These are phyloP conservation scores for Gaillardinia entomophila DNA, from an alignment of 805 yeast species.

Conservation along the genomic window DNA sequence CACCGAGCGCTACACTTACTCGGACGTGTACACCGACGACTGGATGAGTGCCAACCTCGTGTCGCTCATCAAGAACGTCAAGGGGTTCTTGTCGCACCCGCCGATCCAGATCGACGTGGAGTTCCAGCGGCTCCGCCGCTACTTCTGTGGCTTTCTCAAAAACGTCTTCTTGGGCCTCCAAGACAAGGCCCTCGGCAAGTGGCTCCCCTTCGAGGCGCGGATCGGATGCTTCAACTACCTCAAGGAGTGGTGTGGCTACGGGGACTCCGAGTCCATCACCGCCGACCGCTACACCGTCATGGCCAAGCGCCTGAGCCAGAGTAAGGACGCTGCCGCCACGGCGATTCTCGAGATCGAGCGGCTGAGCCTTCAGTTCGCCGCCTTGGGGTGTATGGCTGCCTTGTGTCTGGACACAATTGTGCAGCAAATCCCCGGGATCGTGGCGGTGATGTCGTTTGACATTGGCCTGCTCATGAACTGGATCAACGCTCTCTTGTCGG, in stretches of 20 bases:
- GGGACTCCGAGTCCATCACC: constrained; percentile 54
- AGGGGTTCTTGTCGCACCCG: constrained; percentile 50
- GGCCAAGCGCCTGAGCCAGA: constrained; percentile 38
- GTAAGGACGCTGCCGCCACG: constrained; percentile 41
- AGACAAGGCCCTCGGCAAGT: constrained; percentile 35
- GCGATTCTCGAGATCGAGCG: constrained; percentile 80
- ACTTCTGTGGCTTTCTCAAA: constrained; percentile 78
- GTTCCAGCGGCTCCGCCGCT: constrained; percentile 72
- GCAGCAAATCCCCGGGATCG: constrained; percentile 40
- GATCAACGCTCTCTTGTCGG: constrained; percentile 68
- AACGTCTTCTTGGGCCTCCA: constrained; percentile 58
- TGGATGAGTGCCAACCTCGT: constrained; percentile 64
- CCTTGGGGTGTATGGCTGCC: constrained; percentile 80
- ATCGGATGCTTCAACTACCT: constrained; percentile 75
- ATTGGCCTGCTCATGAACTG: constrained; percentile 63
- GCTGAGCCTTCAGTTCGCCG: constrained; percentile 60
- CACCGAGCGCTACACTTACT: constrained; percentile 54
- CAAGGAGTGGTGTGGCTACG: constrained; percentile 94
- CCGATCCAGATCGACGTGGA: constrained; percentile 59
- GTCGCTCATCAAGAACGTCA: constrained; percentile 55
- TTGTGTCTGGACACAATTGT: constrained; percentile 72
- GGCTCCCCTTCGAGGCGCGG: constrained; percentile 85
- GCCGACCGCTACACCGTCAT: constrained; percentile 61
- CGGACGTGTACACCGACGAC: constrained; percentile 56
- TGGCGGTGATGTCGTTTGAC: constrained; percentile 62